Conservation (phyloP, 805 yeast genomes). For the Sungouiella thailandica region DNA sequence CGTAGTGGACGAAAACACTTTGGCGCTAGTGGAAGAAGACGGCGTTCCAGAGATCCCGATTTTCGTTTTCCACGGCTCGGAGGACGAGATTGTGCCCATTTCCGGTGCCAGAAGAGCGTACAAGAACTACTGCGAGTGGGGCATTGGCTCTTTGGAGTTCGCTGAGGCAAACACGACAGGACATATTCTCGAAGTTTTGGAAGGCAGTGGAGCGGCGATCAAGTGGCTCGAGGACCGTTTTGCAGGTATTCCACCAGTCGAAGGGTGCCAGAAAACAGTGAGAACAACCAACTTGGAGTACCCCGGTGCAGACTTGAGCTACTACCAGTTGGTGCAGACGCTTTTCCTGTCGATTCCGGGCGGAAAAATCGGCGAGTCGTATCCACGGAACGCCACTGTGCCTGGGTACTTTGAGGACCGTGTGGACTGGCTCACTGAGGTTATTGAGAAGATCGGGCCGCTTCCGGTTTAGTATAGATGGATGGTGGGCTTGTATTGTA, state of each 20-base stretch:
- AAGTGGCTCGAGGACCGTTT: slow-evolving; percentile 9
- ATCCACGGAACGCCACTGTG: slow-evolving; percentile 2
- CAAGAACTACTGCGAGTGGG: slow-evolving; percentile 25
- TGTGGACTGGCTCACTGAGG: slow-evolving; percentile 1
- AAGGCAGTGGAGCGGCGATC: slow-evolving; percentile 10
- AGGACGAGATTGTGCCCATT: slow-evolving; percentile 21
- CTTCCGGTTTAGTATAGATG: no score
- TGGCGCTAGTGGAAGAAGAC: slow-evolving; percentile 1
- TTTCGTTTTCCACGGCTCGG: slow-evolving; percentile 19
- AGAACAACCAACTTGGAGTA: slow-evolving; percentile 10
- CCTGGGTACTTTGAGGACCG: background rate
- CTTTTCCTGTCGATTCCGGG: slow-evolving; percentile 2
- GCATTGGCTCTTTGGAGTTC: slow-evolving; percentile 25
- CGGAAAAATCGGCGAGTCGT: slow-evolving; percentile 6
- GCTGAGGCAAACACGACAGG: slow-evolving; percentile 21
- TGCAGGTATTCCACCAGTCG: slow-evolving; percentile 6
- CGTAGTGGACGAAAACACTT: slow-evolving; percentile 4
- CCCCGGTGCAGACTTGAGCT: slow-evolving; percentile 7
- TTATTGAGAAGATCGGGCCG: slow-evolving; percentile 6
- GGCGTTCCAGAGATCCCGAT: slow-evolving; percentile 21
- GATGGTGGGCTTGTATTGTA: no score
- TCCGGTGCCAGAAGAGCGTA: slow-evolving; percentile 15
- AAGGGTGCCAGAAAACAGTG: slow-evolving; percentile 8
- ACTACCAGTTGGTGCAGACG: slow-evolving; percentile 4
- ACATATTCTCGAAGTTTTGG: slow-evolving; percentile 19